These are phyloP conservation scores for Heimioporus retisporus DNA, from an alignment of 1,284 basidiomycete genomes.

Conservation along the genomic window DNA sequence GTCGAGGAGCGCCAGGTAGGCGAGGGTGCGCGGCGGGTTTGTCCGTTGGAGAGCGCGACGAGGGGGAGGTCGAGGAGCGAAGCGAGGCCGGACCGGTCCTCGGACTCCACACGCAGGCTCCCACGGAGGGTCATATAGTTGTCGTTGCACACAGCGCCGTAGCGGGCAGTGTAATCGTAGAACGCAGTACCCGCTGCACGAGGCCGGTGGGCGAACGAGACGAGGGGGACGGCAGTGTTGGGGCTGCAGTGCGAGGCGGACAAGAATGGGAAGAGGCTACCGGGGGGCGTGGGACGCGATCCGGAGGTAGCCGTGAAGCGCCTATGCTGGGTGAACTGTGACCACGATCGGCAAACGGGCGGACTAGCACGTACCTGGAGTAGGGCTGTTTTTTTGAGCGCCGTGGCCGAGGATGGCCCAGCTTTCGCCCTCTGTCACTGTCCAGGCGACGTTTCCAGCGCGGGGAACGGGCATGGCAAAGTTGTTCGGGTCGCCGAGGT, in stretches of 20 bases:
- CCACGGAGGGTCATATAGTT: constrained; percentile 80
- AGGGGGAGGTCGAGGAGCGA: constrained; percentile 83
- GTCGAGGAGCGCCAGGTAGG: too few species aligned
- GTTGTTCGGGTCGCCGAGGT: constrained; percentile 59
- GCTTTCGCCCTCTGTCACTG: constrained; percentile 67
- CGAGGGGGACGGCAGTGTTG: constrained; percentile 65
- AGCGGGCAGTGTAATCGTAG: constrained; percentile 92
- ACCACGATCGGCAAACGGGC: too few species aligned
- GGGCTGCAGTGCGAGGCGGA: constrained; percentile 53
- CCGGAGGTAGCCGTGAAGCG: constrained; percentile 75
- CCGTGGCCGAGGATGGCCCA: constrained; percentile 76
- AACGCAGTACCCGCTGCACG: constrained; percentile 75
- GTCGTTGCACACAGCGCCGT: constrained; percentile 87
- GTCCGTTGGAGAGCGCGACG: constrained; percentile 91
- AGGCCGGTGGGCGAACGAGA: constrained; percentile 79
- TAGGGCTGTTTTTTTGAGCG: constrained; percentile 37
- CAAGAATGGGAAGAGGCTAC: constrained; percentile 82
- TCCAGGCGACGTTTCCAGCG: constrained; percentile 69
- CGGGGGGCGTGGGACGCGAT: constrained; percentile 70
- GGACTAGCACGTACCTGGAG: constrained; percentile 64
- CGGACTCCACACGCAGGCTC: constrained; percentile 70
- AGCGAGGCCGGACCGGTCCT: constrained; percentile 59
- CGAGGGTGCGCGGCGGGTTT: constrained; percentile 88
- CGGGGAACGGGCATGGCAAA: constrained; percentile 61
- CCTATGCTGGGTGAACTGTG: constrained; percentile 48